phyloP scores from a whole-genome alignment of 129 eudicot species.

The Lactuca saligna region DNA sequence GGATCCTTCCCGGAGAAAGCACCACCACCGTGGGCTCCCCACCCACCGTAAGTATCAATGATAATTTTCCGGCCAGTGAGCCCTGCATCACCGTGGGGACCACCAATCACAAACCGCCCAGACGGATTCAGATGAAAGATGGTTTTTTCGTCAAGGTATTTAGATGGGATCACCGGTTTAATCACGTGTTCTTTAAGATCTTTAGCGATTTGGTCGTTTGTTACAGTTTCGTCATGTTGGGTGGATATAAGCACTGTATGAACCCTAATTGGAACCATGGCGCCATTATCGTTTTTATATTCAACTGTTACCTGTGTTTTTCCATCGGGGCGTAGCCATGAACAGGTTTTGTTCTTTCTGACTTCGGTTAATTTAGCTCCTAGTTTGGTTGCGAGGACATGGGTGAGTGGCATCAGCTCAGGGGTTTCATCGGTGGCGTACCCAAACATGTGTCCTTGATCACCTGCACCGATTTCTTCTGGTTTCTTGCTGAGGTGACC shows the following conservation, averaged over 20 bases:
- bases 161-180: conserved; percentile 61
- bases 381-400: conserved; percentile 69
- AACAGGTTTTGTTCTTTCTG: conserved; percentile 68
- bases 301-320: conserved; percentile 78
- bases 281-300: conserved; percentile 61
- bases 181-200: conserved; percentile 69
- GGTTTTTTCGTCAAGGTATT: conserved; percentile 64
- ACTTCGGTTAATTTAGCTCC: conserved; percentile 81
- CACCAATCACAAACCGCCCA: conserved; percentile 74
- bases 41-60: conserved; percentile 72
- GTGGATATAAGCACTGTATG: conserved; percentile 77
- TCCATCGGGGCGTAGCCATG: conserved; percentile 77
- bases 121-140: conserved; percentile 73
- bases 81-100: conserved; percentile 75
- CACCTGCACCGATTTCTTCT: conserved; percentile 77
- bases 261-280: conserved; percentile 73
- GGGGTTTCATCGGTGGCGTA: conserved; percentile 82
- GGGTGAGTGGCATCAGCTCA: conserved; percentile 78
- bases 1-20: conserved; percentile 81
- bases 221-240: conserved; percentile 72
- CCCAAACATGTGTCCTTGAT: conserved; percentile 76
- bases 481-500: conserved; percentile 75
- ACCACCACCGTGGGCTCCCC: conserved; percentile 82
- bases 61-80: conserved; percentile 70
- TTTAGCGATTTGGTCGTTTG: conserved; percentile 56